Percentiles rank a stretch among this genome's conserved stretches.
Conservation (phyloP, 441 rosid species). For the Melastoma candidum region DNA sequence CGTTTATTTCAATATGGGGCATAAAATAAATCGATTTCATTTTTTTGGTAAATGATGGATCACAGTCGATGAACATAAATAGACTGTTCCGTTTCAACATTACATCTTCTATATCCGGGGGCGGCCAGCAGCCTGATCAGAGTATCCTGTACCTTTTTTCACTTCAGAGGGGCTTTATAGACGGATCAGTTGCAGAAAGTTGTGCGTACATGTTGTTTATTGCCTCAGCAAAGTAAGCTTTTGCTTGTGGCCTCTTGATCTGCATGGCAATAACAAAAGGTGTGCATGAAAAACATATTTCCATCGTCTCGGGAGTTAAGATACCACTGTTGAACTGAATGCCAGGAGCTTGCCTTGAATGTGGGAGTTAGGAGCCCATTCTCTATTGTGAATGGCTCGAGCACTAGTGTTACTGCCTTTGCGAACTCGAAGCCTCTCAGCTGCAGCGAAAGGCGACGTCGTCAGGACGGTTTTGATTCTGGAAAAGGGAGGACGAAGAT, state of each 20-base stretch:
- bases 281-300: neutral
- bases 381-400: conserved; percentile 76
- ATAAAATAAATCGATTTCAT: no score
- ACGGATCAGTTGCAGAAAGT: conserved; percentile 50
- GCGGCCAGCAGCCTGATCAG: no score
- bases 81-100: no score
- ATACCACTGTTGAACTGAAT: conserved; percentile 11
- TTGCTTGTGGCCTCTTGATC: conserved; percentile 96
- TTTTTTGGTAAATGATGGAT: no score
- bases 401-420: conserved; percentile 75
- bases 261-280: conserved; percentile 17
- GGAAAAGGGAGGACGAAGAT: neutral
- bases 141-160: neutral
- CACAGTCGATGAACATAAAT: no score
- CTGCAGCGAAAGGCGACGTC: conserved; percentile 27
- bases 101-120: no score
- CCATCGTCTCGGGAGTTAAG: neutral
- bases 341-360: conserved; percentile 88
- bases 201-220: conserved; percentile 70
- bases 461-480: neutral
- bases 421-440: conserved; percentile 95
- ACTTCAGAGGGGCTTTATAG: conserved; percentile 27
- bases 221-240: conserved; percentile 61
- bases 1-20: no score
- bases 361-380: conserved; percentile 92